A percentile compares a stretch with the other conserved stretches of the same genome.
These are phyloP conservation scores for Spathaspora passalidarum DNA, from an alignment of 805 yeast genomes.

Conservation along the genomic window DNA sequence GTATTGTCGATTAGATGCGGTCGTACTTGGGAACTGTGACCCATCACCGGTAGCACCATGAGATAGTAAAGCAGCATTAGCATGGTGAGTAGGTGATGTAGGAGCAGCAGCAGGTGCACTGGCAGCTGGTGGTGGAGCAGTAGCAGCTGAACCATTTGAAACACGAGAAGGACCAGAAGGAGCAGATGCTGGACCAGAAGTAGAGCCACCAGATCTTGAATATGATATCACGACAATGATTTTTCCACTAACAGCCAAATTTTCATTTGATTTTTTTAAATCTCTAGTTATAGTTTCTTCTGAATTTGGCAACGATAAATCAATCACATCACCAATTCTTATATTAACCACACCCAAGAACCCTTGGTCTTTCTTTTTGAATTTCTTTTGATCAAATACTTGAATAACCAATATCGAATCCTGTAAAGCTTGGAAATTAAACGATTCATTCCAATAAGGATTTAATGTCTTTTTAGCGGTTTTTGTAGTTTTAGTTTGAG, in stretches of 20 bases:
- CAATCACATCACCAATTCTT: constrained; percentile 84
- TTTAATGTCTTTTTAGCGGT: constrained; percentile 91
- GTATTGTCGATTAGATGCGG: constrained; percentile 53
- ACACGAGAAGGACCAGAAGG: constrained; percentile 10
- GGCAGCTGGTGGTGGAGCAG: constrained; percentile 15
- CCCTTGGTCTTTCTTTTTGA: constrained; percentile 98
- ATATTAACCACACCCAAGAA: constrained; percentile 94
- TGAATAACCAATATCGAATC: constrained; percentile 87
- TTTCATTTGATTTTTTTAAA: constrained; percentile 86
- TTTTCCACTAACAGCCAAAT: constrained; percentile 90
- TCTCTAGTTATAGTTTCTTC: constrained; percentile 93
- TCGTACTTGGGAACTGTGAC: constrained; percentile 4
- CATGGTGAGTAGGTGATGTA: constrained; percentile 14
- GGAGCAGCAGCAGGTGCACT: constrained; percentile 13
- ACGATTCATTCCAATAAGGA: constrained; percentile 97
- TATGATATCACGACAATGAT: constrained; percentile 73
- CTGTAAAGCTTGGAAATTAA: constrained; percentile 72
- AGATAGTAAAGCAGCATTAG: constrained; percentile 16
- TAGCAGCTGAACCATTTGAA: constrained; percentile 7
- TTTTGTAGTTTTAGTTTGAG: constrained; percentile 91
- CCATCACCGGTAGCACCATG: constrained; percentile 14
- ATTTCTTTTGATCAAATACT: constrained; percentile 95
- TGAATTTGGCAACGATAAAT: constrained; percentile 45
- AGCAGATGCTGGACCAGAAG: constrained; percentile 13
- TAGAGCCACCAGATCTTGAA: constrained; percentile 13